These are phyloP conservation scores for Candida pseudoviswanathii DNA, from an alignment of 1,139 yeast species.

Conservation along the genomic window DNA sequence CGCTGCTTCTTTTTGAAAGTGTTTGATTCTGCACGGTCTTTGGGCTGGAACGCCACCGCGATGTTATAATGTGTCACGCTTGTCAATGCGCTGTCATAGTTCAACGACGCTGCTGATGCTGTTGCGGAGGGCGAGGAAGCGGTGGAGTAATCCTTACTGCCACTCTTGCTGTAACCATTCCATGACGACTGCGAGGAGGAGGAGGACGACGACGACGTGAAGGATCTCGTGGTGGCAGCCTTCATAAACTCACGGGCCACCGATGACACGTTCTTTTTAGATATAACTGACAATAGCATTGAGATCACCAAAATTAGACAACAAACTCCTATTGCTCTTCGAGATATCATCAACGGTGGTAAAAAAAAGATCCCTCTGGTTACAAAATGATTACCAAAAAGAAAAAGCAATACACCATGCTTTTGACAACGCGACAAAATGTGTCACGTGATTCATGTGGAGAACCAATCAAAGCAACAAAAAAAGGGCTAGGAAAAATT, in stretches of 20 bases:
- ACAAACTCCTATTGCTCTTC: constrained; percentile 6
- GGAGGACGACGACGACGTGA: constrained; percentile 6
- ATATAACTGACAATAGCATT: constrained; percentile 29
- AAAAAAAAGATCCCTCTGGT: neutral
- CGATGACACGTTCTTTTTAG: constrained; percentile 23
- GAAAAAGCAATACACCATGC: neutral
- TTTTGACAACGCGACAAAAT: neutral
- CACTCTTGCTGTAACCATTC: neutral
- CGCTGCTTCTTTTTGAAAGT: constrained; percentile 29
- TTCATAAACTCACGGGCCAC: constrained; percentile 2
- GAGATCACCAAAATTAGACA: constrained; percentile 23
- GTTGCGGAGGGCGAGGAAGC: constrained; percentile 15
- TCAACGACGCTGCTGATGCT: constrained; percentile 16
- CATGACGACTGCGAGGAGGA: neutral
- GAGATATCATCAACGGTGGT: constrained; percentile 2
- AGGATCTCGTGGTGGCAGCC: neutral
- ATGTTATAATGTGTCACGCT: constrained; percentile 47
- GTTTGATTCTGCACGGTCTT: constrained; percentile 57
- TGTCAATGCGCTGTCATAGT: constrained; percentile 22
- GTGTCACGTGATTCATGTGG: constrained; percentile 7
- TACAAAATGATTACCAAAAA: neutral
- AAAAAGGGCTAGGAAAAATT: constrained; percentile 15
- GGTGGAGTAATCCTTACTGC: constrained; percentile 1
- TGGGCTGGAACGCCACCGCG: constrained; percentile 74
- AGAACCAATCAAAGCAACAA: constrained; percentile 10